Base-by-base conservation (phyloP, 2,329 filamentous ascomycete species). In the Verticillium klebahnii region DNA sequence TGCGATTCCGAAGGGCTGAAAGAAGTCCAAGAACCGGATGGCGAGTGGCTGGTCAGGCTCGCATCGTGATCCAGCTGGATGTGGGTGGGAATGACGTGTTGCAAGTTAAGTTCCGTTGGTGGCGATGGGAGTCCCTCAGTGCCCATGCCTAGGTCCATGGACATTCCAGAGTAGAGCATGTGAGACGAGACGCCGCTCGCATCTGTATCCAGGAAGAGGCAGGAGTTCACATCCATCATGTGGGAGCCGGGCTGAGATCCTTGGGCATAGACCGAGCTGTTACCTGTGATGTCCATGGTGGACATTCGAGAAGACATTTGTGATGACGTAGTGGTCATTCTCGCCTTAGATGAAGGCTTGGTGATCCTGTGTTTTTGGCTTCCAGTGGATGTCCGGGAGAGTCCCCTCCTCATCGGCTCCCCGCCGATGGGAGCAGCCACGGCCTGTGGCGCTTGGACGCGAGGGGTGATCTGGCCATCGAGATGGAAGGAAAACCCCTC, bases 71-170 rank as follows among this genome's bases (percentile, higher is more conserved):
- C 81, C 68, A 85, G 72, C 66, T 80, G 79, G 75, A 85, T 82
- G 66, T 86, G 82, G 59, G 80, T 75, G 59, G 84, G 84, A 69
- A 85, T 80, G 71, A 86, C 81, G 66, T 86, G 83, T 23, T 52
- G 45, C 69, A 85, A 74, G 58, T 76, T 74, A 61, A 82, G 66
- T 64, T 81, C 78, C 61, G 76, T 68, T 50, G 62, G 78, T 65
- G 70, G 72, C 69, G 76, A 84, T 70, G 69, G 73, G 64, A 78
- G 74, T 70, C 74, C 78, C 70, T 79, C 75, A 54, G 75, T 66
- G 62, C 74, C 69, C 66, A 83, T 71, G 63, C 75, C 77, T 67
- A 79, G 71, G 66, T 78, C 75, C 71, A 83, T 74, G 57, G 74
- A 70, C 67, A 84, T 76, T 60, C 76, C 76, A 40, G 77, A 70